These are phyloP conservation scores for Pachysandra terminalis DNA, from an alignment of 164 flowering plant genomes.

Conservation along the genomic window DNA sequence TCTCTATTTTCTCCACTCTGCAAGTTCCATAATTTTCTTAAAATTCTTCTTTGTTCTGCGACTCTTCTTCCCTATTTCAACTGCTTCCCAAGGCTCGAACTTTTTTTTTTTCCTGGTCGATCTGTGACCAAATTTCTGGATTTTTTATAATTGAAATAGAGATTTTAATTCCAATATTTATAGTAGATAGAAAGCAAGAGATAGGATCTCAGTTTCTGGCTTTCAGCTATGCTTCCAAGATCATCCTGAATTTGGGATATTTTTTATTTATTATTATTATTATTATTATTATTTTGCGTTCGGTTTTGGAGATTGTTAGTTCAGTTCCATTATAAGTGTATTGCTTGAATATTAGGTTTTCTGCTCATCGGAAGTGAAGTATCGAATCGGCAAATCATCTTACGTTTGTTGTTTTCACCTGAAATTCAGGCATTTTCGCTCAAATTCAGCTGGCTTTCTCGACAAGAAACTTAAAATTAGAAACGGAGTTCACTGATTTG, in stretches of 20 bases:
- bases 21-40: too few relatives aligned
- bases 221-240: not conserved
- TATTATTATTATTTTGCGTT: too few relatives aligned
- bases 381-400: not conserved
- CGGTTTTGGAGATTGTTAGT: not conserved
- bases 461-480: not conserved
- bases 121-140: too few relatives aligned
- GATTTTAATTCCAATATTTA: not conserved
- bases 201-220: not conserved
- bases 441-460: not conserved
- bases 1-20: not conserved
- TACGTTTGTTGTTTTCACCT: not conserved
- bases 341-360: not conserved
- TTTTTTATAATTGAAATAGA: not conserved
- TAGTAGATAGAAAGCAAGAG: not conserved
- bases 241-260: not conserved
- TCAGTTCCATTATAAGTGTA: not conserved
- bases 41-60: too few relatives aligned
- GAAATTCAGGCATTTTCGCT: not conserved
- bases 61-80: too few relatives aligned
- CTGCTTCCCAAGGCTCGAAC: too few relatives aligned
- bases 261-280: too few relatives aligned
- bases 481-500: not conserved
- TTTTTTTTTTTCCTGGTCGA: too few relatives aligned
- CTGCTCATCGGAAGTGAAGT: not conserved